Percentiles rank a stretch among this genome's conserved stretches.
Conservation (phyloP, 495 filamentous ascomycete species). For the Annulohypoxylon bovei region DNA sequence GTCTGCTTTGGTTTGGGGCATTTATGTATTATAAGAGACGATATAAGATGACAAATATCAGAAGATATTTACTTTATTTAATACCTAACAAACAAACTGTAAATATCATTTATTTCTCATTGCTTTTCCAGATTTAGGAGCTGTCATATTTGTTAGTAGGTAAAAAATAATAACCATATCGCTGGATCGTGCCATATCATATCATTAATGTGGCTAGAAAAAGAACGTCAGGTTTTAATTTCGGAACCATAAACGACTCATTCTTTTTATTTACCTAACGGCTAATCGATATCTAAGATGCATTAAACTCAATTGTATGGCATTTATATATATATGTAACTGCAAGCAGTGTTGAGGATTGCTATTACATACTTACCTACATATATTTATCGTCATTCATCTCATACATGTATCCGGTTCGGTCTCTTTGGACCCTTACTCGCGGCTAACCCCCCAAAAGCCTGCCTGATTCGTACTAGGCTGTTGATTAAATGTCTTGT, state of each 20-base stretch:
- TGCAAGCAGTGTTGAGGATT: too few relatives aligned
- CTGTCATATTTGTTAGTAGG: neutral
- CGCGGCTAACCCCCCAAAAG: neutral
- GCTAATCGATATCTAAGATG: neutral
- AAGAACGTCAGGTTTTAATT: neutral
- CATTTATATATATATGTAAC: too few relatives aligned
- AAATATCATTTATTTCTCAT: neutral
- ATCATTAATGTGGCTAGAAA: neutral
- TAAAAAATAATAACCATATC: neutral
- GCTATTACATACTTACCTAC: too few relatives aligned
- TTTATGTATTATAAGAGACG: neutral
- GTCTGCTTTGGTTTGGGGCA: neutral
- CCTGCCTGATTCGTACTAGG: neutral
- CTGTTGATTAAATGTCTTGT: slow-evolving; percentile 8
- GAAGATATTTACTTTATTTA: neutral
- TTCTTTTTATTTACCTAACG: neutral
- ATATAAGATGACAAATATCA: neutral
- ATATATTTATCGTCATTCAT: neutral
- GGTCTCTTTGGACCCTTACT: slow-evolving; percentile 3
- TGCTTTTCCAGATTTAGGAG: neutral
- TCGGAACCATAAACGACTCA: neutral
- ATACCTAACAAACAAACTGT: neutral
- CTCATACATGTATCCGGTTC: neutral
- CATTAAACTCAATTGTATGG: neutral
- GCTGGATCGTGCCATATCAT: neutral